Evolutionary conservation across 345 rosid genomes (phyloP).

Genomic region (Camelina sativa): DNA sequence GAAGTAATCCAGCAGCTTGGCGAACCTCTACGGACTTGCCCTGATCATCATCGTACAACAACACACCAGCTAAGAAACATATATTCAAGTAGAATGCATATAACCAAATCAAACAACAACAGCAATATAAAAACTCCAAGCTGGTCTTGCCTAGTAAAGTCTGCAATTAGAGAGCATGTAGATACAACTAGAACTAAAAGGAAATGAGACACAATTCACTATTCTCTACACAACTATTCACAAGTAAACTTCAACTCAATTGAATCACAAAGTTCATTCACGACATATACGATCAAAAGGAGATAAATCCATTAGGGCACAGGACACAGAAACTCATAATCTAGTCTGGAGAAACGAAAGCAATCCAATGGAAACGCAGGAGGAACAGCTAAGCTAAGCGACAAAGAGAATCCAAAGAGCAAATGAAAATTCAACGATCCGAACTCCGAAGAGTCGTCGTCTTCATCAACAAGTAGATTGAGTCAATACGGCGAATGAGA

Average conservation of each 20-base stretch:
- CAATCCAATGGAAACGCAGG: conserved; percentile 21
- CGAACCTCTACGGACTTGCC: conserved; percentile 85
- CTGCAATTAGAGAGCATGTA: background rate
- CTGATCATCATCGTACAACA: conserved; percentile 50
- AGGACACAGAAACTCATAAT: conserved; percentile 2
- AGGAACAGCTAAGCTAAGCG: conserved; percentile 16
- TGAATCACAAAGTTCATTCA: background rate
- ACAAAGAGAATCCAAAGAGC: conserved; percentile 17
- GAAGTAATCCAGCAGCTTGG: conserved; percentile 95
- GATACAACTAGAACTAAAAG: background rate
- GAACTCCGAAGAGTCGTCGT: background rate
- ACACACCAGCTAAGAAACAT: conserved; percentile 22
- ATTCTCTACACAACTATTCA: conserved; percentile 7
- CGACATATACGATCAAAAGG: conserved; percentile 8
- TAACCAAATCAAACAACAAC: conserved; percentile 13
- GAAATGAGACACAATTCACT: conserved; percentile 5
- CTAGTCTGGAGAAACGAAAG: conserved; percentile 8
- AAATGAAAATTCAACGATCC: conserved; percentile 24
- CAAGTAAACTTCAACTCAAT: conserved; percentile 35
- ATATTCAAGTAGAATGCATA: background rate
- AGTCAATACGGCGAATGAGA: conserved; percentile 29
- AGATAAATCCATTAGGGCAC: conserved; percentile 17
- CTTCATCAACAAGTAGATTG: conserved; percentile 22
- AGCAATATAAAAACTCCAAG: background rate
- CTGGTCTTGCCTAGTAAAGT: background rate